These are phyloP conservation scores for Talaromyces wortmannii DNA, from an alignment of 495 filamentous ascomycete genomes.

Conservation along the genomic window DNA sequence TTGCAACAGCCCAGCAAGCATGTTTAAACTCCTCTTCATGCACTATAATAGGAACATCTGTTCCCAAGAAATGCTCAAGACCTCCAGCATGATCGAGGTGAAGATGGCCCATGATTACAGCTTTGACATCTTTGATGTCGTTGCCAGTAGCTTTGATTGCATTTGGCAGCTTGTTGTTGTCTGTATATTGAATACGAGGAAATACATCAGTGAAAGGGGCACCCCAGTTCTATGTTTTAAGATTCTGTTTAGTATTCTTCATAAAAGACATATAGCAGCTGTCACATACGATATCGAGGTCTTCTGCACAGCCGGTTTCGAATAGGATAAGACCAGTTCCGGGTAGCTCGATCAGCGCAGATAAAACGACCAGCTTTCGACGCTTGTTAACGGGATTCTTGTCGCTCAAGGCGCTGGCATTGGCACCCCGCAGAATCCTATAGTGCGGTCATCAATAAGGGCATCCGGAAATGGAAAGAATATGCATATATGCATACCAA, in stretches of 20 bases:
- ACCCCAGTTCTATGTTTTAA: constrained; percentile 11
- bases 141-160: constrained; percentile 34
- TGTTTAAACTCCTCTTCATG: constrained; percentile 43
- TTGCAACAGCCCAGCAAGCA: constrained; percentile 38
- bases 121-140: constrained; percentile 34
- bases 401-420: constrained; percentile 15
- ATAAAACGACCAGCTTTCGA: constrained; percentile 31
- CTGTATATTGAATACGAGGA: constrained; percentile 25
- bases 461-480: no score
- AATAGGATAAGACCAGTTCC: constrained; percentile 34
- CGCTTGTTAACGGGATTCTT: constrained; percentile 23
- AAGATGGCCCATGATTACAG: constrained; percentile 38
- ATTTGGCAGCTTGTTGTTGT: constrained; percentile 26
- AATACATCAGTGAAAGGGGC: constrained; percentile 34
- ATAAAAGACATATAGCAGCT: no score
- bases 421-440: constrained; percentile 16
- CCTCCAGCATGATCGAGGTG: constrained; percentile 41
- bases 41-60: constrained; percentile 41
- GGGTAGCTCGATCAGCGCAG: constrained; percentile 40
- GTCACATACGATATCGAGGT: constrained; percentile 16
- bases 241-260: no score
- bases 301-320: constrained; percentile 36
- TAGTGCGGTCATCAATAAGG: no score
- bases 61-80: constrained; percentile 38
- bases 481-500: no score